A percentile compares a stretch with the other conserved stretches of the same genome.
Conservation (phyloP, 768 basidiomycete genomes). For the Pholiota conissans region DNA sequence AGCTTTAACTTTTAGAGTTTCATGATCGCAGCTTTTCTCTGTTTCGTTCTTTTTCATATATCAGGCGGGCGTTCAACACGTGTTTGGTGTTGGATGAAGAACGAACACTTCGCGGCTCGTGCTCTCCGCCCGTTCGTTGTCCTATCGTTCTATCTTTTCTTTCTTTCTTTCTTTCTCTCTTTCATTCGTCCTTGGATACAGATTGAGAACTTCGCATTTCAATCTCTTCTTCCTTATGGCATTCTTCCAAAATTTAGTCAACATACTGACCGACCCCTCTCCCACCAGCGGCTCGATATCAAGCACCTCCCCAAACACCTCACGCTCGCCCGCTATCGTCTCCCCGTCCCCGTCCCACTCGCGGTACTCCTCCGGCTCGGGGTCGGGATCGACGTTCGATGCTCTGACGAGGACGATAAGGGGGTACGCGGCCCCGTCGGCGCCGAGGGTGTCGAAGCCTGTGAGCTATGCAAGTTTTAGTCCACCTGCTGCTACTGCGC, state of each 20-base stretch:
- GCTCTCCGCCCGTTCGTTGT: no score
- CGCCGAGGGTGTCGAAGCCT: conserved; percentile 49
- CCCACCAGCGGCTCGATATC: no score
- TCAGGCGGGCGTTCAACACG: no score
- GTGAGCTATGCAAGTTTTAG: conserved; percentile 48
- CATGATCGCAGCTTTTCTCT: neutral
- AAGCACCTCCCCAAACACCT: no score
- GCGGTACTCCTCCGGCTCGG: conserved; percentile 17
- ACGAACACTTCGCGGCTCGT: no score
- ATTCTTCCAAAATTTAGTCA: conserved; percentile 11
- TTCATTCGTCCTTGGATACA: conserved; percentile 3
- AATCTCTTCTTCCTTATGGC: conserved; percentile 3
- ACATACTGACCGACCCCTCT: no score
- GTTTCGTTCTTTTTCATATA: neutral
- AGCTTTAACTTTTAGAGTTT: neutral
- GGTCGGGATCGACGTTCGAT: conserved; percentile 50
- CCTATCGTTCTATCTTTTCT: no score
- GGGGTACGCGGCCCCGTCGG: conserved; percentile 49
- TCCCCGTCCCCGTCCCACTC: neutral
- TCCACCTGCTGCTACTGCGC: no score
- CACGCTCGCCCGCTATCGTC: neutral
- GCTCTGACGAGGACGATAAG: conserved; percentile 53
- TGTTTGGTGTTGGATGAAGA: no score
- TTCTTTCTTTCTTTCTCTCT: conserved; percentile 4
- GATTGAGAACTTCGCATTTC: neutral